Evolutionary conservation across 2,329 filamentous ascomycete species (phyloP).

Genomic region (Pseudocercospora ulei): DNA sequence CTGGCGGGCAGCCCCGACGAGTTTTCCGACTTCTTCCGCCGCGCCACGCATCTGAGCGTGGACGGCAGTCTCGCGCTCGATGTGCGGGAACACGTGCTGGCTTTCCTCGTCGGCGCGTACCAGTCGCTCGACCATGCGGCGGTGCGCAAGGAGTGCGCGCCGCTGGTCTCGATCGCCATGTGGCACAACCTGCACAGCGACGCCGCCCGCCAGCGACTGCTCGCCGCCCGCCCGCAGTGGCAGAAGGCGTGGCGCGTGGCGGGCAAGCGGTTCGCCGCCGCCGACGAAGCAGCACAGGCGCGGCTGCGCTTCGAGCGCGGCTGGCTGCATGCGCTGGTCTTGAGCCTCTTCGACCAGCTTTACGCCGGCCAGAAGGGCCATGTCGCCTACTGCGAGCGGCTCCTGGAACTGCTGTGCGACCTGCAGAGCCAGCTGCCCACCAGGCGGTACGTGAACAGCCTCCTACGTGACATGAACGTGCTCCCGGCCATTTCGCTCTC

Average conservation of each 20-base stretch:
- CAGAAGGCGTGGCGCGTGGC: constrained; percentile 86
- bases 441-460: constrained; percentile 79
- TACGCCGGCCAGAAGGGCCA: constrained; percentile 51
- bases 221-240: constrained; percentile 64
- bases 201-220: constrained; percentile 57
- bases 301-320: constrained; percentile 81
- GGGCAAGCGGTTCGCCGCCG: constrained; percentile 74
- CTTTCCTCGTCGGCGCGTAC: constrained; percentile 82
- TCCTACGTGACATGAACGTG: constrained; percentile 77
- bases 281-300: constrained; percentile 68
- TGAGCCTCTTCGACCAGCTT: constrained; percentile 70
- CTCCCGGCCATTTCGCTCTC: constrained; percentile 69
- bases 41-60: constrained; percentile 76
- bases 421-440: constrained; percentile 89
- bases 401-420: constrained; percentile 81
- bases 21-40: constrained; percentile 82
- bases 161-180: constrained; percentile 84
- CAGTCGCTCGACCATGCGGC: constrained; percentile 83
- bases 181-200: constrained; percentile 90
- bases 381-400: constrained; percentile 78
- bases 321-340: constrained; percentile 78
- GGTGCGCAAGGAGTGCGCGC: constrained; percentile 91
- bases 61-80: constrained; percentile 39
- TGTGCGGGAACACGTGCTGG: constrained; percentile 67
- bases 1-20: constrained; percentile 69